Evolutionary conservation across 2,329 filamentous ascomycete genomes (phyloP).

Genomic region (Cercospora brassicicola): DNA sequence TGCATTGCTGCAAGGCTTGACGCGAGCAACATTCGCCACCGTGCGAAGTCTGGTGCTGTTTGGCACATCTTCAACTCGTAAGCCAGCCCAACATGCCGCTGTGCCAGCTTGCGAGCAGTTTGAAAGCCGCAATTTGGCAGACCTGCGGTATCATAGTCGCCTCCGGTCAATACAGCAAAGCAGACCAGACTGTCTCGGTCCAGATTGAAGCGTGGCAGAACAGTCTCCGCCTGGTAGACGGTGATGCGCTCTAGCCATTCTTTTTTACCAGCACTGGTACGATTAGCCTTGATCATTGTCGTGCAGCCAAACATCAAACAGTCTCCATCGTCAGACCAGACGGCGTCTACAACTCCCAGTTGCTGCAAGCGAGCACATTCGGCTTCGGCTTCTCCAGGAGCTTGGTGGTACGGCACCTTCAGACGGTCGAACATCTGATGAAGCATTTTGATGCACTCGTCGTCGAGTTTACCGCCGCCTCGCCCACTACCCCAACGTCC

Average conservation of each 20-base stretch:
- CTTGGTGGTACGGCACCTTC: constrained; percentile 46
- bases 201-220: constrained; percentile 36
- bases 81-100: constrained; percentile 40
- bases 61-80: constrained; percentile 31
- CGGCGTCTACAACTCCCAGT: constrained; percentile 50
- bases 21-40: background rate
- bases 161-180: constrained; percentile 46
- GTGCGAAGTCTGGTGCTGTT: constrained; percentile 32
- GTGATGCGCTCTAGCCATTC: constrained; percentile 37
- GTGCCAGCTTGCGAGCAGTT: constrained; percentile 35
- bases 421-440: constrained; percentile 43
- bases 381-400: constrained; percentile 50
- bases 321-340: constrained; percentile 53
- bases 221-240: constrained; percentile 37
- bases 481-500: constrained; percentile 32
- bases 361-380: constrained; percentile 51
- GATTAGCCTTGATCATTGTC: constrained; percentile 42
- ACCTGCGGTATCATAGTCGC: constrained; percentile 45
- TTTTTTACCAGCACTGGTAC: constrained; percentile 40
- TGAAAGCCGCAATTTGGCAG: constrained; percentile 41
- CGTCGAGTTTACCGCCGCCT: constrained; percentile 38
- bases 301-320: constrained; percentile 51
- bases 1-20: background rate
- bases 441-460: constrained; percentile 38
- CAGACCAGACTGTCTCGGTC: constrained; percentile 43